phyloP scores from a whole-genome alignment of 805 yeast genomes.

The Metschnikowia vanudenii region DNA sequence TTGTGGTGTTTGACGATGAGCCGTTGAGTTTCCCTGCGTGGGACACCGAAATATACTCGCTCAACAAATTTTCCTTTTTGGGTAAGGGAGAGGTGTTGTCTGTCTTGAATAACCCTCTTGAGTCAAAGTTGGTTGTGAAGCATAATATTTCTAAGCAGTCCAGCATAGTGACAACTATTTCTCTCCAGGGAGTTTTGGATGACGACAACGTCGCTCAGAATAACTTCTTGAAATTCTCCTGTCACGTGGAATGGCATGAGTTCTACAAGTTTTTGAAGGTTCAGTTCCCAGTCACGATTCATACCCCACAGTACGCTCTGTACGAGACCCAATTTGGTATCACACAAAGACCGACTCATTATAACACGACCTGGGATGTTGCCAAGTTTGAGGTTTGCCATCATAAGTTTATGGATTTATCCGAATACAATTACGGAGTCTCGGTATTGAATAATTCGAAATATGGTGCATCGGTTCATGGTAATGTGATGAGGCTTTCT shows the following conservation, averaged over 20 bases:
- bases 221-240: constrained; percentile 38
- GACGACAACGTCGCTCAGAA: constrained; percentile 35
- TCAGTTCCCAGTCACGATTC: constrained; percentile 87
- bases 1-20: constrained; percentile 80
- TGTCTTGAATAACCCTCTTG: constrained; percentile 52
- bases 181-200: constrained; percentile 62
- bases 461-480: constrained; percentile 91
- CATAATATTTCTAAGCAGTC: constrained; percentile 59
- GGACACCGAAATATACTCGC: constrained; percentile 92
- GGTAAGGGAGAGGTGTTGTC: constrained; percentile 39
- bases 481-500: constrained; percentile 86
- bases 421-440: constrained; percentile 86
- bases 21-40: constrained; percentile 94
- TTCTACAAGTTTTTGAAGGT: constrained; percentile 86
- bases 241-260: constrained; percentile 80
- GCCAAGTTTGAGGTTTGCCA: constrained; percentile 96
- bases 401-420: constrained; percentile 90
- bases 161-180: constrained; percentile 62
- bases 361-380: constrained; percentile 92
- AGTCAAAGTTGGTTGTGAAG: constrained; percentile 60
- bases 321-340: constrained; percentile 95
- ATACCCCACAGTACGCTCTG: constrained; percentile 65
- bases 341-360: constrained; percentile 91
- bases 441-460: constrained; percentile 79
- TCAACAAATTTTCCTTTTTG: constrained; percentile 61